These are phyloP conservation scores for Tetrapisispora nanseiensis DNA, from an alignment of 805 yeast genomes.

Conservation along the genomic window DNA sequence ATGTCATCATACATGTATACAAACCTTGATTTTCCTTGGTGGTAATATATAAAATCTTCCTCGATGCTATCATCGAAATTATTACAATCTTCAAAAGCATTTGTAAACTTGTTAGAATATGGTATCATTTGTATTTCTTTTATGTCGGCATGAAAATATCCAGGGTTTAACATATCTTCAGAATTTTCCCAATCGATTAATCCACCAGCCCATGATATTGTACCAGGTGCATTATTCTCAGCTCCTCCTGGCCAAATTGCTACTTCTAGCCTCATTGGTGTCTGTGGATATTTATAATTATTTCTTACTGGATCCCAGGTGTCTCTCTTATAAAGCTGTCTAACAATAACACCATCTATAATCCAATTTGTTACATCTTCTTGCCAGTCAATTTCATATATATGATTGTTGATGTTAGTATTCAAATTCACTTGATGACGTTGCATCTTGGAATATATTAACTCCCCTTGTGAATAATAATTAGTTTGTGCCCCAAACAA, in stretches of 20 bases:
- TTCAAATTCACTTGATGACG: constrained; percentile 27
- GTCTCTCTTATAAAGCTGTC: constrained; percentile 52
- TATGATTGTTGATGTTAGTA: constrained; percentile 61
- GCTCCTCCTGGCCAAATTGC: constrained; percentile 77
- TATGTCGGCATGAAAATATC: constrained; percentile 64
- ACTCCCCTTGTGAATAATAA: constrained; percentile 66
- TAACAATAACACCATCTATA: constrained; percentile 53
- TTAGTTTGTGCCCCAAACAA: constrained; percentile 62
- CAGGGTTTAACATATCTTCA: constrained; percentile 57
- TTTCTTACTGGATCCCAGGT: constrained; percentile 54
- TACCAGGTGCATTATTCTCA: constrained; percentile 44
- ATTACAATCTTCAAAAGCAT: constrained; percentile 9
- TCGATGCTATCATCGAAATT: background rate
- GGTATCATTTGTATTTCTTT: constrained; percentile 50
- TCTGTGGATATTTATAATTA: constrained; percentile 53
- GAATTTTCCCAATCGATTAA: constrained; percentile 66
- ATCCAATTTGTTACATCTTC: constrained; percentile 63
- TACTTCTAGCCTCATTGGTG: constrained; percentile 65
- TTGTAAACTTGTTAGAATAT: constrained; percentile 34
- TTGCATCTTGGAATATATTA: constrained; percentile 51
- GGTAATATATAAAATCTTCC: background rate
- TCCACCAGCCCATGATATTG: constrained; percentile 86
- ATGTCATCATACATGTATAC: constrained; percentile 5
- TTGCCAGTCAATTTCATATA: constrained; percentile 72
- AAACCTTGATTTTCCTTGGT: constrained; percentile 4